Base-by-base conservation (phyloP, 2,329 filamentous ascomycete species). In the Aurifilum marmelostoma region DNA sequence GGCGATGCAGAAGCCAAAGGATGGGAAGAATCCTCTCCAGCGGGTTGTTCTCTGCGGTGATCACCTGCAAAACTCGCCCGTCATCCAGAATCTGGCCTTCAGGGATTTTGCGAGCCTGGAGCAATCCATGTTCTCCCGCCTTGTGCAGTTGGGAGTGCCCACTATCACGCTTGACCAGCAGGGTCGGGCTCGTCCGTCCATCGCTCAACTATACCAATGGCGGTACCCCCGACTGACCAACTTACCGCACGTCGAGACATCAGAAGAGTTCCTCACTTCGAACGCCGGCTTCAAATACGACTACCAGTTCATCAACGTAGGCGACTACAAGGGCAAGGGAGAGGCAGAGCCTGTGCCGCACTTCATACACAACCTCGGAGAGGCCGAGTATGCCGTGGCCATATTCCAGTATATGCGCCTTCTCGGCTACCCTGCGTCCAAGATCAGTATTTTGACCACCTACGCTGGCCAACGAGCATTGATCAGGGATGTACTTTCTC, bases 331-430 rank as follows among this genome's bases (percentile, higher is more conserved):
- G 79, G 94, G 92, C 47, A 86, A 85, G 68, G 96, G 96, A 63
- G 96, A 99, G 81, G 87, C 88, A 63, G 94, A 97, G 77, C 96
- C 96, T 0, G 92, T 91, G 32, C 93, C 95, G 29, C 95, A 98
- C 80, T 99, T 97, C 79, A 91, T 98, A 67, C 95, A 98, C 79
- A 99, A 99, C 75, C 82, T 98, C 59, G 96, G 96, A 61, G 96
- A 99, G 80, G 96, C 96, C 2, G 97, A 99, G 80, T 99, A 98
- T 77, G 92, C 94, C 2, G 96, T 98, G 34, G 96, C 96, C 3
- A 86, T 99, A 39, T 99, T 90, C 81, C 94, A 97, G 81, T 99
- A 98, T 78, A 98, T 99, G 96, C 91, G 96, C 27, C 84, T 99
- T 27, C 88, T 99, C 5, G 96, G 95, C 24, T 99, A 99, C 74